Evolutionary conservation across 768 basidiomycete species (phyloP), one percentile per base, ranked within the genome.

Genomic region (Hypholoma fasciculare): DNA sequence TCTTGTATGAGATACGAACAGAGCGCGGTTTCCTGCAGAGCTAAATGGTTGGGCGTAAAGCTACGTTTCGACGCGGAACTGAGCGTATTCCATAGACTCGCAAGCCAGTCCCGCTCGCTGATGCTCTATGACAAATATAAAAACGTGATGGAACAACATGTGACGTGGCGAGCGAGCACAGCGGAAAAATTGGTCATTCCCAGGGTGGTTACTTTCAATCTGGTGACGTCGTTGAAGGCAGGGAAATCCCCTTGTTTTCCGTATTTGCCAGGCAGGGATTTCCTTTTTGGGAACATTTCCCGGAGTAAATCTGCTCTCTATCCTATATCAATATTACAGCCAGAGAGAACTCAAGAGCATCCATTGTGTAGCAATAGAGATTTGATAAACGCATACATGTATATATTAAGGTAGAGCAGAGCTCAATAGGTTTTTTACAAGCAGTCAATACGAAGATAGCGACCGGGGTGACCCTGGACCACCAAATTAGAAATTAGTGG

Each of bases 161-260:
- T n/a, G n/a, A n/a, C n/a, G n/a, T n/a, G n/a, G n/a, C n/a, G n/a
- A n/a, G n/a, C n/a, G n/a, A n/a, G n/a, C n/a, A n/a, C n/a, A n/a
- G n/a, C n/a, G n/a, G 57, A 52, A 52, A 58, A 52, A 47, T 58
- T 40, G 57, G 49, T 58, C 42, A 58, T 58, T 52, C 37, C 57
- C 42, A 58, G 57, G 57, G 57, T n/a, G 12, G 16, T 36, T 20
- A 38, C 43, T 44, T 34, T 8, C 50, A 30, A 30, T 34, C 20
- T 52, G 40, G 50, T 46, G 57, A 40, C 13, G 20, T 49, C 12
- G 13, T 40, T 27, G 58, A 49, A 19, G 52, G 44, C 58, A 53
- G 58, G 58, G 58, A 26, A 19, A 46, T 59, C 52, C 13, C 37
- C 23, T 6, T 17, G 13, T 7, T 30, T 7, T n/a, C 44, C 17